A percentile compares a stretch with the other conserved stretches of the same genome.
phyloP scores from a whole-genome alignment of 1,284 basidiomycete species.

The Cryptococcus sp. region DNA sequence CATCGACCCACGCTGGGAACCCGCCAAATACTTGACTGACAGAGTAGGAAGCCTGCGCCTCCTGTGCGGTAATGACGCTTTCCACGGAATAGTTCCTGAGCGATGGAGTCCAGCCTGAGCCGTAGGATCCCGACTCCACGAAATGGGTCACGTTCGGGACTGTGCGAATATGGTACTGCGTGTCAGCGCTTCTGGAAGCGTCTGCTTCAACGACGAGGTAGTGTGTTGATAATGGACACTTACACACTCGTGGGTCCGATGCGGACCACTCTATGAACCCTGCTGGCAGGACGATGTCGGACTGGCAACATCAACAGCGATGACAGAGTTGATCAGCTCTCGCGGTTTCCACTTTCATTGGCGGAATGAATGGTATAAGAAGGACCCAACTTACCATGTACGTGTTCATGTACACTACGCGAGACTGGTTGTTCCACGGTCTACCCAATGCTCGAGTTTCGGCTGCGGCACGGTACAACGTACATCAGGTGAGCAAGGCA shows the following conservation, averaged over 20 bases:
- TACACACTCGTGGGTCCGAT: constrained; percentile 13
- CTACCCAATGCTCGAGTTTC: constrained; percentile 19
- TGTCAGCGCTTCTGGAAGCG: too few species aligned
- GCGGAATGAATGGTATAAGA: background rate
- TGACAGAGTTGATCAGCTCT: too few species aligned
- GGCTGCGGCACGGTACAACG: background rate
- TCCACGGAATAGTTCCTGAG: constrained; percentile 2
- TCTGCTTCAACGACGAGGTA: too few species aligned
- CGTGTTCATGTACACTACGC: constrained; percentile 21
- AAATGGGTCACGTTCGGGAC: constrained; percentile 16
- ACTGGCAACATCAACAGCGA: background rate
- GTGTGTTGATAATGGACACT: background rate
- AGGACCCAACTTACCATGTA: constrained; percentile 16
- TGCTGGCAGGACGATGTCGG: constrained; percentile 17
- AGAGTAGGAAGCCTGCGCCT: constrained; percentile 3
- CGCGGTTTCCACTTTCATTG: background rate
- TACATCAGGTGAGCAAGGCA: background rate
- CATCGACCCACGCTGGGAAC: constrained; percentile 7
- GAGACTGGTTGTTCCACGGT: constrained; percentile 27
- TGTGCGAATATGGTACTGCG: background rate
- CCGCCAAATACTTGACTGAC: constrained; percentile 6
- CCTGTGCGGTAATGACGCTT: constrained; percentile 2
- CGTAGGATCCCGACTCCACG: constrained; percentile 16
- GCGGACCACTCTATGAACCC: constrained; percentile 18
- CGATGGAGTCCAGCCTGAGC: constrained; percentile 13